Evolutionary conservation across 495 filamentous ascomycete genomes (phyloP), one percentile per base, ranked within the genome.

Genomic region (Evansstolkia leycettana): DNA sequence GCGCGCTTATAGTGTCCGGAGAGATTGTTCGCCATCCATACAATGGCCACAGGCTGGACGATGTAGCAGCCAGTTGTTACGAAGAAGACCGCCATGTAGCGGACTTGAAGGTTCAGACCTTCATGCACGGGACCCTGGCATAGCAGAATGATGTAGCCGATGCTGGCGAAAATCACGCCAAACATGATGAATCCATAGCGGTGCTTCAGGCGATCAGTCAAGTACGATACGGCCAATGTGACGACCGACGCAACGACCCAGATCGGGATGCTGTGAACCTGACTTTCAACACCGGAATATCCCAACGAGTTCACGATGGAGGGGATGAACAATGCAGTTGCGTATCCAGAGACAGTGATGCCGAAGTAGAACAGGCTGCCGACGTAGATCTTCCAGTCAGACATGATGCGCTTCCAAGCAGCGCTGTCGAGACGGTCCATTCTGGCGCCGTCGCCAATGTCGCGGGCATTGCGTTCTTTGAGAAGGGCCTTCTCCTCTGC

Each of bases 331-430:
- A 69, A 65, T 1, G 52, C 47, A 0, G 57, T 58, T 25, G 54
- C 45, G 43, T 72, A 65, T 15, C 58, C 60, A 17, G 58, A 63
- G 10, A 58, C 56, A 1, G 48, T 60, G 30, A 62, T 36, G 23
- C 61, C 62, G 36, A 66, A 48, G 40, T 66, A 65, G 24, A 61
- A 41, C 29, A 67, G 18, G 17, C 51, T 48, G 24, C 53, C 58
- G 11, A 63, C 44, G 49, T 64, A 73, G 37, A 72, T 64, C 47
- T 72, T 72, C 60, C 60, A 72, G 38, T 72, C 69, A 23, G 38
- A 37, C 31, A 66, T 43, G 23, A 67, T 65, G 10, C 57, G 55
- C 24, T 54, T 57, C 34, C 43, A 58, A 27, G 60, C 53, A 7
- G 56, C 47, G 14, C 41, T 43, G 43, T 68, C 57, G 1, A 69